These are phyloP conservation scores for Coffea eugenioides DNA, from an alignment of 257 asterid species.

Conservation along the genomic window DNA sequence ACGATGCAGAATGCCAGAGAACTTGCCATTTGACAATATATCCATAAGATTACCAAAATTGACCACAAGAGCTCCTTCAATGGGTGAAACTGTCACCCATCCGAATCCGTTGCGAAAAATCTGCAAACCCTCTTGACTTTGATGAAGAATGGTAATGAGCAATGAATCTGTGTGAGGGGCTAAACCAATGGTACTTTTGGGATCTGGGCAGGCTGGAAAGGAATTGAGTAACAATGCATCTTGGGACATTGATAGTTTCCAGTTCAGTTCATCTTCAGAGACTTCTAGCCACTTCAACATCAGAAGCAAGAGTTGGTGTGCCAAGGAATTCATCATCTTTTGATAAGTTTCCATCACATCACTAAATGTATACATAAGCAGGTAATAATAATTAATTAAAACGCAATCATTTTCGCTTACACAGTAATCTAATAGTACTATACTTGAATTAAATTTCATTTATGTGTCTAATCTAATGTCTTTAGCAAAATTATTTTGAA, in stretches of 20 bases:
- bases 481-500: no score
- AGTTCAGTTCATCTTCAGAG: conserved; percentile 33
- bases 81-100: conserved; percentile 50
- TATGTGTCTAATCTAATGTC: background rate
- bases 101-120: conserved; percentile 42
- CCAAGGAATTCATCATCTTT: conserved; percentile 52
- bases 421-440: no score
- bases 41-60: conserved; percentile 77
- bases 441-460: no score
- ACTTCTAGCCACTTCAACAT: conserved; percentile 47
- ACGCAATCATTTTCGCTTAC: background rate
- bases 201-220: conserved; percentile 80
- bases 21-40: conserved; percentile 56
- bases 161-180: conserved; percentile 82
- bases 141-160: conserved; percentile 76
- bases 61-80: conserved; percentile 52
- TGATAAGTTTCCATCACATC: conserved; percentile 67
- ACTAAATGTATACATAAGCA: background rate
- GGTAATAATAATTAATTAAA: background rate
- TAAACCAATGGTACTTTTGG: conserved; percentile 62
- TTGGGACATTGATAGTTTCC: conserved; percentile 23
- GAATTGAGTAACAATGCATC: conserved; percentile 78
- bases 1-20: conserved; percentile 49
- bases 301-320: conserved; percentile 42
- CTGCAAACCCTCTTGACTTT: conserved; percentile 64